Evolutionary conservation across 257 asterid species (phyloP).

Genomic region (Solanum piurae): DNA sequence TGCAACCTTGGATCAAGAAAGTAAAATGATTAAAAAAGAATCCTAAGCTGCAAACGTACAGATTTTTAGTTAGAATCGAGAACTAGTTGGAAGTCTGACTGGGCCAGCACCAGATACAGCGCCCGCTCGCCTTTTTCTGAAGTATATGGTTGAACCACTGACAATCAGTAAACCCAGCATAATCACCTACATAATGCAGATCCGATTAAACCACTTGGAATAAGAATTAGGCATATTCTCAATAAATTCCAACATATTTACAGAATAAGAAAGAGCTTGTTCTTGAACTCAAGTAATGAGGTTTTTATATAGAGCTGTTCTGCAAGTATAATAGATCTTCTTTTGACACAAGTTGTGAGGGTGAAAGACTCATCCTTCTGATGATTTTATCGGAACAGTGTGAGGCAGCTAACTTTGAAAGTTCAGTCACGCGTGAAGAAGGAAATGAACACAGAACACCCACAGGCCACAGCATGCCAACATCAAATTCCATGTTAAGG

Average conservation of each 20-base stretch:
- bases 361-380: neutral
- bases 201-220: neutral
- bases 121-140: constrained; percentile 43
- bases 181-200: constrained; percentile 31
- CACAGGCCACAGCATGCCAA: neutral
- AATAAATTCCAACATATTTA: neutral
- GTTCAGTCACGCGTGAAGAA: neutral
- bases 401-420: neutral
- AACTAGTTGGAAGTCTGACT: constrained; percentile 55
- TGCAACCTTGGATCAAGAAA: neutral
- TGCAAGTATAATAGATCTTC: neutral
- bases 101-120: constrained; percentile 21
- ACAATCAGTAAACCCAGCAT: constrained; percentile 55
- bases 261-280: neutral
- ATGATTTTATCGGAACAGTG: neutral
- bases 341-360: neutral
- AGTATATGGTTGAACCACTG: constrained; percentile 75
- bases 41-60: neutral
- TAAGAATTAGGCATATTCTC: neutral
- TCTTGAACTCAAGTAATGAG: neutral
- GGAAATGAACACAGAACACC: neutral
- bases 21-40: neutral
- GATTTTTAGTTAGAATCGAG: constrained; percentile 40
- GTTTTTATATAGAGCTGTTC: neutral
- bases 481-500: neutral